Evolutionary conservation across 257 asterid species (phyloP).

Genomic region (Oldenlandia corymbosa): DNA sequence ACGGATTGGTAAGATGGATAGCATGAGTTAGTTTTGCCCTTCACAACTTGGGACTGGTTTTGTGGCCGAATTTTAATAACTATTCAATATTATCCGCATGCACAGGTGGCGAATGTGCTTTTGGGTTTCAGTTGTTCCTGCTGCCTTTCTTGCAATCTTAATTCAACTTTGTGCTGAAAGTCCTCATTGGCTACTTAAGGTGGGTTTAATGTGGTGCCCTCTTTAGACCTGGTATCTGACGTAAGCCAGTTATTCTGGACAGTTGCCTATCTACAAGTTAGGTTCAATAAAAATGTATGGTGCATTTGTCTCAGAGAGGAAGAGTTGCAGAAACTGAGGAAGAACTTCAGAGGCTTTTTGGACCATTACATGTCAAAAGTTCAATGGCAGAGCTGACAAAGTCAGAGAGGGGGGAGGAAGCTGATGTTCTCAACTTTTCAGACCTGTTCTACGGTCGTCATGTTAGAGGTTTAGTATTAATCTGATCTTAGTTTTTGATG

Average conservation of each 20-base stretch:
- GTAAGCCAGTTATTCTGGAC: no score
- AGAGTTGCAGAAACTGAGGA: slow-evolving; percentile 67
- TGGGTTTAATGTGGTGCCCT: no score
- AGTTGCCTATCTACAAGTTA: no score
- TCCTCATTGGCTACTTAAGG: slow-evolving; percentile 97
- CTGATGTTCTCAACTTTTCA: slow-evolving; percentile 44
- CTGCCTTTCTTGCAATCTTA: slow-evolving; percentile 62
- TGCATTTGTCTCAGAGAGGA: slow-evolving; percentile 54
- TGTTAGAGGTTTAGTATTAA: slow-evolving; percentile 43
- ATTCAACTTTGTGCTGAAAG: slow-evolving; percentile 85
- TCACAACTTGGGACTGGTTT: no score
- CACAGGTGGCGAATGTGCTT: slow-evolving; percentile 96
- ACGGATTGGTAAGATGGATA: slow-evolving; percentile 60
- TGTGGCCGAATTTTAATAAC: no score
- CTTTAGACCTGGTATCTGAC: no score
- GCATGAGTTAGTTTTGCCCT: no score
- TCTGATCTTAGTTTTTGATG: slow-evolving; percentile 1
- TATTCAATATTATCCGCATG: slow-evolving; percentile 15
- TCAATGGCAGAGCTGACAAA: slow-evolving; percentile 70
- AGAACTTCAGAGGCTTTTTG: slow-evolving; percentile 73
- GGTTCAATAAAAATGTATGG: slow-evolving; percentile 1
- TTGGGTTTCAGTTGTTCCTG: slow-evolving; percentile 86
- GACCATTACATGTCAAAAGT: slow-evolving; percentile 67
- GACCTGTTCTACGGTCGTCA: slow-evolving; percentile 69
- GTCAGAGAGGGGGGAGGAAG: slow-evolving; percentile 68